Base-by-base conservation (phyloP, 305 asterid genomes). In the Fraxinus ornus region DNA sequence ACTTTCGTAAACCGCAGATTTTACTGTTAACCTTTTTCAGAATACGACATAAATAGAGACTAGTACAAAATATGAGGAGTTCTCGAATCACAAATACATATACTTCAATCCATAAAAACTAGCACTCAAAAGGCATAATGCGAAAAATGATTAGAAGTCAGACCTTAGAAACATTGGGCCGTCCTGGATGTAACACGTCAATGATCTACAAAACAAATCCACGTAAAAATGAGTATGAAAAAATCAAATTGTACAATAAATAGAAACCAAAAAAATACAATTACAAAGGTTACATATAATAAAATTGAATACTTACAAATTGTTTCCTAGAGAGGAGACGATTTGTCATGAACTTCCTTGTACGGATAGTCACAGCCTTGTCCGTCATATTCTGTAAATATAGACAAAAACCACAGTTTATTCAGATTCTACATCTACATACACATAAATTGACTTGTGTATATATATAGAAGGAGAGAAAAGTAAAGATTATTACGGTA, bases 131-230 rank as follows among this genome's bases (percentile, higher is more conserved):
- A 35, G 47, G 22, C 10, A 21, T 9, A 0, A 6, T 19, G 2
- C 35, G 41, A 35, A 30, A 24, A 36, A 19, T 60, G 5, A 52
- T 8, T 15, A 41, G 49, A 41, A 41, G 4, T 39, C 0, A 55
- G 28, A 83, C 87, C 87, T 84, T 84, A 79, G 87, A 84, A 5
- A 86, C 84, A 74, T 86, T 85, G n/a, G 88, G 68, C 28, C 86
- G 28, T 17, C 88, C 86, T 4, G 86, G 86, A 26, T 86, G 88
- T 12, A 86, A 62, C 26, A 86, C 88, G 30, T 86, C 88, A 47
- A 86, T 86, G 32, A 86, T 80, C 86, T 86, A 78, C 26, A 79
- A 35, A 82, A 24, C 47, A n/a, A 22, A 70, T 77, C 9, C 78
- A 33, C 47, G 26, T 21, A 2, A 6, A 1, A 36, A 21, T 41